A percentile compares a stretch with the other conserved stretches of the same genome.
phyloP scores from a whole-genome alignment of 2,329 filamentous ascomycete genomes.

The Trichophyton verrucosum region DNA sequence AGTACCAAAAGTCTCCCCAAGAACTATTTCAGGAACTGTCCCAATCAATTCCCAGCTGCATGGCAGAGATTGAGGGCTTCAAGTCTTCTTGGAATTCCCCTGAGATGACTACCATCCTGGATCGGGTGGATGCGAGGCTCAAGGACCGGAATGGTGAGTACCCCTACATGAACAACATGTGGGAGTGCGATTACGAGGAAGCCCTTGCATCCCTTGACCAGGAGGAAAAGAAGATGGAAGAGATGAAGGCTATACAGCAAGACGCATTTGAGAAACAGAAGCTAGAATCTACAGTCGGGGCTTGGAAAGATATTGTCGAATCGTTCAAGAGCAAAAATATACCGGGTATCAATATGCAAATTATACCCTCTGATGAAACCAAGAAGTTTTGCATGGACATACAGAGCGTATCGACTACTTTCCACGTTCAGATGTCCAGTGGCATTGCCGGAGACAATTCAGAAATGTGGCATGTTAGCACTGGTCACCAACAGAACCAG shows the following conservation, averaged over 20 bases:
- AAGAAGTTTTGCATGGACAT: slow-evolving; percentile 19
- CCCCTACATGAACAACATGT: slow-evolving; percentile 27
- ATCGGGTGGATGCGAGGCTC: slow-evolving; percentile 25
- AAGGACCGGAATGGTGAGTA: slow-evolving; percentile 27
- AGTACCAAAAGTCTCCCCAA: slow-evolving; percentile 24
- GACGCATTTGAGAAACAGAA: slow-evolving; percentile 22
- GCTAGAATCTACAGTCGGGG: slow-evolving; percentile 19
- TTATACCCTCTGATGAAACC: slow-evolving; percentile 16
- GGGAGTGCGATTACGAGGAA: slow-evolving; percentile 30
- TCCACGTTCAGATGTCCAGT: slow-evolving; percentile 22
- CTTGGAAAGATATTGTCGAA: slow-evolving; percentile 25
- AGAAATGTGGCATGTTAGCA: slow-evolving; percentile 25
- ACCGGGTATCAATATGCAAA: slow-evolving; percentile 22
- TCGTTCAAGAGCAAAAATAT: slow-evolving; percentile 19
- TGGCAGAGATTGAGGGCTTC: slow-evolving; percentile 28
- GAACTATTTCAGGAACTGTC: slow-evolving; percentile 25
- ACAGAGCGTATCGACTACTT: slow-evolving; percentile 23
- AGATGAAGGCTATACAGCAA: slow-evolving; percentile 17
- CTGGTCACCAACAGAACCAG: slow-evolving; percentile 14
- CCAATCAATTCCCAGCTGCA: slow-evolving; percentile 24
- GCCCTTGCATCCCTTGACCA: slow-evolving; percentile 23
- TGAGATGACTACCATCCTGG: slow-evolving; percentile 30
- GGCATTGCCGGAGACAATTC: slow-evolving; percentile 8
- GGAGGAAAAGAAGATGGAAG: slow-evolving; percentile 19
- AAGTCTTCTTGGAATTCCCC: slow-evolving; percentile 30